Percentiles rank a stretch among this genome's conserved stretches.
phyloP scores from a whole-genome alignment of 306 rosid species.

The Vigna angularis region DNA sequence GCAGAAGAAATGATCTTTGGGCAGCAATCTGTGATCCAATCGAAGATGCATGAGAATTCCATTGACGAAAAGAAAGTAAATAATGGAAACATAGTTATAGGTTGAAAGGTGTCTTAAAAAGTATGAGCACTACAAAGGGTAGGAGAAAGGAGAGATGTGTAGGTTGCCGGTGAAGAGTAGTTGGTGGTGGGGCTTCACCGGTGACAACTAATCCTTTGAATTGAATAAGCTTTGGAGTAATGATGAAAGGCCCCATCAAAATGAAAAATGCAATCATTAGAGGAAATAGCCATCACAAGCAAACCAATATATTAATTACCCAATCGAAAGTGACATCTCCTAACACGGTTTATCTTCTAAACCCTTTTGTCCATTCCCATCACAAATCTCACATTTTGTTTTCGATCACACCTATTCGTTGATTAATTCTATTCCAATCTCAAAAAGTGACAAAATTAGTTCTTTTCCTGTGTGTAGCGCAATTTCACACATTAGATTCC shows the following conservation, averaged over 20 bases:
- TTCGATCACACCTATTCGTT: no score
- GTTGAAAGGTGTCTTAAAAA: neutral
- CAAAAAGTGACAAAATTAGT: neutral
- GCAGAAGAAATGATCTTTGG: no score
- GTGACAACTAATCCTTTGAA: constrained; percentile 41
- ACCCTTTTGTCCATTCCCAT: constrained; percentile 24
- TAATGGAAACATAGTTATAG: neutral
- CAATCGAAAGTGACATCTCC: constrained; percentile 37
- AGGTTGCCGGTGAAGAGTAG: constrained; percentile 27
- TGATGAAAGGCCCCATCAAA: neutral
- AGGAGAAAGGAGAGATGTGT: constrained; percentile 23
- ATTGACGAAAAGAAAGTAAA: neutral
- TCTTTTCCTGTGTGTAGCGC: no score
- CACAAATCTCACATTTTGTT: neutral
- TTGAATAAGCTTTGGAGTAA: constrained; percentile 24
- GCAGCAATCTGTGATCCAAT: neutral
- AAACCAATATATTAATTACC: constrained; percentile 33
- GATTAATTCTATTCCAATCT: neutral
- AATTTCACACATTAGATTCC: no score
- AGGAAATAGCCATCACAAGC: constrained; percentile 38
- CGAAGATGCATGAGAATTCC: neutral
- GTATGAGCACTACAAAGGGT: neutral
- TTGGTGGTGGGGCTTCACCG: constrained; percentile 33
- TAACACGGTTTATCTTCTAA: neutral
- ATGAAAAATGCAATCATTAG: neutral